A percentile compares a stretch with the other conserved stretches of the same genome.
Evolutionary conservation across 2,329 filamentous ascomycete species (phyloP).

Genomic region (Apiospora hydei): DNA sequence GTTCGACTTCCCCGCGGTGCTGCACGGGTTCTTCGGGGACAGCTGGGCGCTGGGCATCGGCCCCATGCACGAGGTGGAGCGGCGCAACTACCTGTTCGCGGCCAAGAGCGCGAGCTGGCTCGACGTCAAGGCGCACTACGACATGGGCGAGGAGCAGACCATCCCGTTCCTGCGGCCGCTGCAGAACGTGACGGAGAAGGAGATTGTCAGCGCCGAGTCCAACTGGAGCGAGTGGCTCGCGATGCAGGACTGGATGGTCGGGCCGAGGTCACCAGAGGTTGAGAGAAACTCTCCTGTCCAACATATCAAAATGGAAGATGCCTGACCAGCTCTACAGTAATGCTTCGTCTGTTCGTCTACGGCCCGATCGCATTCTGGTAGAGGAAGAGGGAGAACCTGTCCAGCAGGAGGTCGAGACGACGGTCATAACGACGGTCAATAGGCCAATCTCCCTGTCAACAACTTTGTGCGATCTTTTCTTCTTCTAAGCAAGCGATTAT

Average conservation of each 20-base stretch:
- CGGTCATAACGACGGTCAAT: background rate
- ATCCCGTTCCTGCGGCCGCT: conserved; percentile 88
- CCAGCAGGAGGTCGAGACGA: background rate
- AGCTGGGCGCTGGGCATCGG: conserved; percentile 85
- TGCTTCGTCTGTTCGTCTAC: background rate
- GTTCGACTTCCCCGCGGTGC: conserved; percentile 84
- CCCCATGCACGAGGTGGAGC: conserved; percentile 84
- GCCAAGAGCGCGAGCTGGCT: conserved; percentile 93
- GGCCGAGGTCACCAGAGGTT: conserved; percentile 71
- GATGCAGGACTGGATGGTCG: conserved; percentile 99
- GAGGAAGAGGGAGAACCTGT: too few relatives aligned
- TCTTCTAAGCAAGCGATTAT: conserved; percentile 19
- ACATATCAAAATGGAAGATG: conserved; percentile 43
- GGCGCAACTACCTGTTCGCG: conserved; percentile 93
- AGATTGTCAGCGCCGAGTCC: conserved; percentile 83
- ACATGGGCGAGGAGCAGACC: conserved; percentile 82
- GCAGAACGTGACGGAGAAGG: conserved; percentile 76
- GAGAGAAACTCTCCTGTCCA: conserved; percentile 36
- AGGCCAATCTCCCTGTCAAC: background rate
- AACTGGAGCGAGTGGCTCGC: conserved; percentile 95
- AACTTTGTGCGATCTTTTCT: background rate
- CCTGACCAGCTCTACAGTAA: conserved; percentile 26
- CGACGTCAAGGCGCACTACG: conserved; percentile 88
- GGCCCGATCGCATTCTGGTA: background rate
- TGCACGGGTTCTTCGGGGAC: conserved; percentile 97